Percentiles rank a stretch among this genome's conserved stretches.
phyloP scores from a whole-genome alignment of 768 basidiomycete genomes.

The Glaciozyma martinii region DNA sequence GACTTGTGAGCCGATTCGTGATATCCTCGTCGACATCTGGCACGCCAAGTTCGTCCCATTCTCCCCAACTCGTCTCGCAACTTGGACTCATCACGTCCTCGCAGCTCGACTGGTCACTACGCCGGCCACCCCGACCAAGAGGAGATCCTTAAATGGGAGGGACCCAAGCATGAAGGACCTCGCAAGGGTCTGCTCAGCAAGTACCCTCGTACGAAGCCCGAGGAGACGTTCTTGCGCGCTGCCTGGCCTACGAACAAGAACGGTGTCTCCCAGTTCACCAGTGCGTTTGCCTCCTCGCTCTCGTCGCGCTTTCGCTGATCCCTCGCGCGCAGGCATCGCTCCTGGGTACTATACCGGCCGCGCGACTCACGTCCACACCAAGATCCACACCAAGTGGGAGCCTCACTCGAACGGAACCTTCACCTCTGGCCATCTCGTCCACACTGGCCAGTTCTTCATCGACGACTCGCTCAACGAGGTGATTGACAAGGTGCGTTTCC shows the following conservation, averaged over 20 bases:
- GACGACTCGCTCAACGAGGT: slow-evolving; percentile 17
- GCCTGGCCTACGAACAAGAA: slow-evolving; percentile 36
- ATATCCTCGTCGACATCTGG: slow-evolving; percentile 36
- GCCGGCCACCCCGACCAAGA: slow-evolving; percentile 35
- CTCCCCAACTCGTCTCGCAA: neutral
- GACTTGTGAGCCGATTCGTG: slow-evolving; percentile 33
- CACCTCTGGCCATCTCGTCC: slow-evolving; percentile 5
- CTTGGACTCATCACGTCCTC: neutral
- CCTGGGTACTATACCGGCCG: slow-evolving; percentile 10
- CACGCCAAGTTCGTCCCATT: neutral
- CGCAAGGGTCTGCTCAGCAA: slow-evolving; percentile 33
- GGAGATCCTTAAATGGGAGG: slow-evolving; percentile 27
- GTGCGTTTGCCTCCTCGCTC: slow-evolving; percentile 28
- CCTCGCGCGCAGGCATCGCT: neutral
- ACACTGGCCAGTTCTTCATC: slow-evolving; percentile 37
- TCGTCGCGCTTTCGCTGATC: slow-evolving; percentile 1
- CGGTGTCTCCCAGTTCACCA: slow-evolving; percentile 35
- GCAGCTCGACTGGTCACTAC: slow-evolving; percentile 36
- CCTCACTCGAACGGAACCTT: slow-evolving; percentile 24
- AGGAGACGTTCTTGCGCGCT: slow-evolving; percentile 35
- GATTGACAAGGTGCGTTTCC: neutral
- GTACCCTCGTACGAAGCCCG: slow-evolving; percentile 32
- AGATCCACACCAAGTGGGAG: slow-evolving; percentile 24
- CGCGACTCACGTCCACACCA: slow-evolving; percentile 27
- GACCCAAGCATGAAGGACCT: slow-evolving; percentile 27